Conservation (phyloP, 257 asterid genomes). For the Gentiana macrophylla region DNA sequence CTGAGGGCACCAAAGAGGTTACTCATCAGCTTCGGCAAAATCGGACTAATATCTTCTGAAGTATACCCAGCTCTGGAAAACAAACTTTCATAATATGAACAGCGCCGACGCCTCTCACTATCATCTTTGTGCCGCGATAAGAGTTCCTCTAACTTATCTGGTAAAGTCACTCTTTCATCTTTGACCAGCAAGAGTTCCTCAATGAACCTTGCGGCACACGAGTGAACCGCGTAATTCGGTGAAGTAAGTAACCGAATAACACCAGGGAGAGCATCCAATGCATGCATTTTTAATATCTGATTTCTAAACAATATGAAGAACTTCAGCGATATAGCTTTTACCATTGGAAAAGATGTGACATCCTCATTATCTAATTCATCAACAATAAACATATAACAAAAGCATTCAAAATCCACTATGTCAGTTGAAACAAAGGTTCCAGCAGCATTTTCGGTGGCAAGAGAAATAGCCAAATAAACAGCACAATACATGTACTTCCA, state of each 20-base stretch:
- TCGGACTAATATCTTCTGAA: slow-evolving; percentile 58
- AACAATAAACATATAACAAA: slow-evolving; percentile 70
- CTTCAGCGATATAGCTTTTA: slow-evolving; percentile 89
- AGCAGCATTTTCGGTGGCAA: slow-evolving; percentile 76
- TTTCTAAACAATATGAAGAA: slow-evolving; percentile 83
- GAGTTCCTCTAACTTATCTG: no score
- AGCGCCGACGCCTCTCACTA: no score
- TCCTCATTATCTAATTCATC: slow-evolving; percentile 76
- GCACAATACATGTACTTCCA: slow-evolving; percentile 99
- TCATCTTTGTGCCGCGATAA: no score
- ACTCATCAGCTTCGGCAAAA: slow-evolving; percentile 56
- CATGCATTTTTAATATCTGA: slow-evolving; percentile 60
- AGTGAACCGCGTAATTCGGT: slow-evolving; percentile 84
- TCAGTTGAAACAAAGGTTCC: slow-evolving; percentile 75
- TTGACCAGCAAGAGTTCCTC: slow-evolving; percentile 81
- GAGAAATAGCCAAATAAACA: slow-evolving; percentile 77
- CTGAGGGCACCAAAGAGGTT: slow-evolving; percentile 78
- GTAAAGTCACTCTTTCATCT: slow-evolving; percentile 42
- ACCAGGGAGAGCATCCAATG: slow-evolving; percentile 63
- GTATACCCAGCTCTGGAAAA: slow-evolving; percentile 47
- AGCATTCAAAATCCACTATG: slow-evolving; percentile 74
- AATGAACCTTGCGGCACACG: slow-evolving; percentile 94
- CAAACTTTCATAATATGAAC: no score
- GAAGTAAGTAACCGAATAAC: slow-evolving; percentile 65
- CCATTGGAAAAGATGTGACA: slow-evolving; percentile 68